These are phyloP conservation scores for Candida vaughaniae DNA, from an alignment of 805 yeast genomes.

Conservation along the genomic window DNA sequence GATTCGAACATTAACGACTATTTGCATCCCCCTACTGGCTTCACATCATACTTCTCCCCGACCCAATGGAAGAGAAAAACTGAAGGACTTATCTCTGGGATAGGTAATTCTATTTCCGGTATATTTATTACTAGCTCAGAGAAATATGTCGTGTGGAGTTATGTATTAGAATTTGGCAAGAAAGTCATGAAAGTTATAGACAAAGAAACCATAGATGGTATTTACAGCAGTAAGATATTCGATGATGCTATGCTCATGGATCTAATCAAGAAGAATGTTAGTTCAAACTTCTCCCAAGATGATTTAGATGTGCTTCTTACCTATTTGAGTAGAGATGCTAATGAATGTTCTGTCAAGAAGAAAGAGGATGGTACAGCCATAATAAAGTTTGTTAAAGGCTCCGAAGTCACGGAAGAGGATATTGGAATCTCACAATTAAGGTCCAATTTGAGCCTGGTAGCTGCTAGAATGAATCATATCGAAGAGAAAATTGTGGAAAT, in stretches of 20 bases:
- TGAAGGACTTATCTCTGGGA: not conserved
- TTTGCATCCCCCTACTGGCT: slow-evolving; percentile 5
- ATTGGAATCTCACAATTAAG: slow-evolving; percentile 29
- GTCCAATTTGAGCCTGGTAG: slow-evolving; percentile 18
- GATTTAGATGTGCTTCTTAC: slow-evolving; percentile 29
- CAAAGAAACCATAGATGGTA: slow-evolving; percentile 3
- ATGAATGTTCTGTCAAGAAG: slow-evolving; percentile 10
- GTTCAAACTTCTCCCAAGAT: slow-evolving; percentile 4
- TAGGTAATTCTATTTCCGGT: slow-evolving; percentile 1
- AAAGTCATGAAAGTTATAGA: slow-evolving; percentile 4
- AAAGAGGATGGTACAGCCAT: slow-evolving; percentile 14
- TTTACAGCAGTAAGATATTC: slow-evolving; percentile 10
- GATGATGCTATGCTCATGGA: slow-evolving; percentile 6
- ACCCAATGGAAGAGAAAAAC: slow-evolving; percentile 5
- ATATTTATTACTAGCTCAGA: slow-evolving; percentile 4
- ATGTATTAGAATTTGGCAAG: slow-evolving; percentile 5
- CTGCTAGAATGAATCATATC: slow-evolving; percentile 16
- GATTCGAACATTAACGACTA: slow-evolving; percentile 8
- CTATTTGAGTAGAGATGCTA: slow-evolving; percentile 28
- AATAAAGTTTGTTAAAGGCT: slow-evolving; percentile 20
- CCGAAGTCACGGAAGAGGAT: slow-evolving; percentile 27
- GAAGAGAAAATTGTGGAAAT: slow-evolving; percentile 16
- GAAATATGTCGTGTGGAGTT: slow-evolving; percentile 10
- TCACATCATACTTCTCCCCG: slow-evolving; percentile 10
- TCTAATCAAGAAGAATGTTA: slow-evolving; percentile 4